A percentile compares a stretch with the other conserved stretches of the same genome.
Conservation (phyloP, 306 rosid species). For the Malus orientalis region DNA sequence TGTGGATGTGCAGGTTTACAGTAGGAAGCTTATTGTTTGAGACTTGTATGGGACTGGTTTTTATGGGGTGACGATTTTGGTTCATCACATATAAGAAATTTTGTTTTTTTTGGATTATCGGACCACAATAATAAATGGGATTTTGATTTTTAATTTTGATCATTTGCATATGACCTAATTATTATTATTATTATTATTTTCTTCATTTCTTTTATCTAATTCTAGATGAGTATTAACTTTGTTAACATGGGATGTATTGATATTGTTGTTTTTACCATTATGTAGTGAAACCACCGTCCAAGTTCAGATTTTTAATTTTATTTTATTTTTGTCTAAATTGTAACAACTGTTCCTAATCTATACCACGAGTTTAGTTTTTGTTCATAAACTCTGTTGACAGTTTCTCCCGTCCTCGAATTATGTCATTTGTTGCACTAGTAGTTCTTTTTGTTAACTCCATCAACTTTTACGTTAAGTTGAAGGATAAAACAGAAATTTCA, state of each 20-base stretch:
- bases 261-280: neutral
- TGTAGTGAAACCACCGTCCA: neutral
- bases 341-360: no score
- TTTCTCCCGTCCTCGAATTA: no score
- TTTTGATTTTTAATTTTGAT: constrained; percentile 45
- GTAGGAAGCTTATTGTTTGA: constrained; percentile 12
- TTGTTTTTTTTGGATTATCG: constrained; percentile 32
- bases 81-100: constrained; percentile 38
- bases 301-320: neutral
- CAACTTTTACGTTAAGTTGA: no score
- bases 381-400: no score
- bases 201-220: neutral
- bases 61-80: constrained; percentile 46
- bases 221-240: constrained; percentile 15
- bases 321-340: no score
- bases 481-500: no score
- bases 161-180: constrained; percentile 50
- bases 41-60: constrained; percentile 23
- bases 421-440: no score
- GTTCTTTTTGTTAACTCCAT: no score
- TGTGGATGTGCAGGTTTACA: constrained; percentile 35
- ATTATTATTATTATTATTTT: neutral
- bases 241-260: neutral
- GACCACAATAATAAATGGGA: constrained; percentile 34
- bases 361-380: no score